A percentile compares a stretch with the other conserved stretches of the same genome.
phyloP scores from a whole-genome alignment of 1,139 yeast genomes.

The Candida gigantensis region DNA sequence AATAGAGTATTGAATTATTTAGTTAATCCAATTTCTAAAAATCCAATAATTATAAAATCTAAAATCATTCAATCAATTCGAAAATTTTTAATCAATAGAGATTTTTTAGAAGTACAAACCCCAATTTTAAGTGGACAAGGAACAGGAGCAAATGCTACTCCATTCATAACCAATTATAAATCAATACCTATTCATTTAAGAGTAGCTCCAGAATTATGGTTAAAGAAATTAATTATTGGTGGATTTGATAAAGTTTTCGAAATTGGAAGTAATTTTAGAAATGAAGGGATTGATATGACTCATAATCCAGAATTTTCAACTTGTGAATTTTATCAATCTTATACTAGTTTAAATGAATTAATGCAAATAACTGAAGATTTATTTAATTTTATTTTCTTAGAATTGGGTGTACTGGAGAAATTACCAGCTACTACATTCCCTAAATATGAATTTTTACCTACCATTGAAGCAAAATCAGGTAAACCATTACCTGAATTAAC shows the following conservation, averaged over 20 bases:
- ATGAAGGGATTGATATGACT: slow-evolving; percentile 90
- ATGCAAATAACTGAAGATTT: slow-evolving; percentile 65
- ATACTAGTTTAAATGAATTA: slow-evolving; percentile 66
- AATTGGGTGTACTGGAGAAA: slow-evolving; percentile 14
- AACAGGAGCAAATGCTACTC: slow-evolving; percentile 90
- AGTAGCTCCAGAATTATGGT: slow-evolving; percentile 95
- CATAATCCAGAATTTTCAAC: slow-evolving; percentile 96
- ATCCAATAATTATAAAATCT: slow-evolving; percentile 56
- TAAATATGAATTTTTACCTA: slow-evolving; percentile 61
- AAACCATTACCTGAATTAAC: slow-evolving; percentile 41
- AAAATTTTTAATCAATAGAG: slow-evolving; percentile 51
- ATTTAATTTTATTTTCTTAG: slow-evolving; percentile 38
- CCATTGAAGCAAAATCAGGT: slow-evolving; percentile 51
- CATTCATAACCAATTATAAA: slow-evolving; percentile 67
- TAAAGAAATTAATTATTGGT: slow-evolving; percentile 74
- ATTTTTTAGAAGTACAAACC: slow-evolving; percentile 82
- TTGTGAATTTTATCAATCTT: slow-evolving; percentile 90
- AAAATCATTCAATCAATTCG: slow-evolving; percentile 57
- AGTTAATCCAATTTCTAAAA: slow-evolving; percentile 52
- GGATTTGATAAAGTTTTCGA: slow-evolving; percentile 90
- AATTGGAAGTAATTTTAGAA: slow-evolving; percentile 81
- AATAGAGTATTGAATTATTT: slow-evolving; percentile 77
- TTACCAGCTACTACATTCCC: slow-evolving; percentile 23
- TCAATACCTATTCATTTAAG: slow-evolving; percentile 54
- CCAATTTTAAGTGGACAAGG: slow-evolving; percentile 73